A percentile compares a stretch with the other conserved stretches of the same genome.
These are phyloP conservation scores for Alternaria hordeiaustralica DNA, from an alignment of 2,329 filamentous ascomycete genomes.

Conservation along the genomic window DNA sequence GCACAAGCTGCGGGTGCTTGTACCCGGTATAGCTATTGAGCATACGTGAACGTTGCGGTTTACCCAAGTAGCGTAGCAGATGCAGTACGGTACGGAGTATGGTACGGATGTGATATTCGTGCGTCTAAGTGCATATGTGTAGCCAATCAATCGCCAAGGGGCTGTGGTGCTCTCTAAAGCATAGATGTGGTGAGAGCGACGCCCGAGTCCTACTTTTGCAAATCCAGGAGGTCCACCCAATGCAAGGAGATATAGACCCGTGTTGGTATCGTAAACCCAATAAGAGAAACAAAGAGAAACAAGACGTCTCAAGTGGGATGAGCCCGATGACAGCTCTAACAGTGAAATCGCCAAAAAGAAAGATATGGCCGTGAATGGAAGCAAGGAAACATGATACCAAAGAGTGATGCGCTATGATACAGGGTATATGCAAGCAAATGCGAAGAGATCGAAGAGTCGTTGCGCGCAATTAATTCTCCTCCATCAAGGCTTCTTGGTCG, in stretches of 20 bases:
- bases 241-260: slow-evolving; percentile 14
- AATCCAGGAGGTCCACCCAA: slow-evolving; percentile 16
- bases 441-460: slow-evolving; percentile 10
- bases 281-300: slow-evolving; percentile 12
- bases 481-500: slow-evolving; percentile 69
- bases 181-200: slow-evolving; percentile 13
- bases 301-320: slow-evolving; percentile 14
- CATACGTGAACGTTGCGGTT: not conserved
- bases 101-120: slow-evolving; percentile 27
- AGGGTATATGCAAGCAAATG: slow-evolving; percentile 25
- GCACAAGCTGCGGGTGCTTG: not conserved
- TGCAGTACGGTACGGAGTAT: slow-evolving; percentile 6
- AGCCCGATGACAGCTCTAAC: slow-evolving; percentile 5
- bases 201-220: slow-evolving; percentile 25
- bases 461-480: slow-evolving; percentile 51
- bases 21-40: not conserved
- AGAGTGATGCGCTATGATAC: slow-evolving; percentile 27
- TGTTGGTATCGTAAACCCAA: slow-evolving; percentile 29
- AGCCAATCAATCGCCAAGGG: slow-evolving; percentile 23
- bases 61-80: not conserved
- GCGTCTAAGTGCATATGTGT: slow-evolving; percentile 25
- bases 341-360: slow-evolving; percentile 20
- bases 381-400: slow-evolving; percentile 15
- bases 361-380: slow-evolving; percentile 18
- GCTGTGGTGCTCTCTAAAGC: slow-evolving; percentile 26